These are phyloP conservation scores for Groenewaldozyma salmanticensis DNA, from an alignment of 805 yeast genomes.

Conservation along the genomic window DNA sequence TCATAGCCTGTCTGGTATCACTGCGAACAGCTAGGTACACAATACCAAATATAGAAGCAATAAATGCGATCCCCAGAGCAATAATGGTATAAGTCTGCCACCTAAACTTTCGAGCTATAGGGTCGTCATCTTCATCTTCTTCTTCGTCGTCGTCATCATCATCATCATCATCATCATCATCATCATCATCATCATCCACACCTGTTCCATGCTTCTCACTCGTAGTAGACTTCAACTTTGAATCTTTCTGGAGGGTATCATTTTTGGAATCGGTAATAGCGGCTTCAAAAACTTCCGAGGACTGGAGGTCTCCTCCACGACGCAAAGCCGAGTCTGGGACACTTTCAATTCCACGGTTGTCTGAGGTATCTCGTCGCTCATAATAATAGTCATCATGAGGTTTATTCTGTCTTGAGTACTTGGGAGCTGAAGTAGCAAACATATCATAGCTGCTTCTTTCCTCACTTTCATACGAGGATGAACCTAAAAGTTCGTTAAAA, in stretches of 20 bases:
- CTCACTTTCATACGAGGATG: neutral
- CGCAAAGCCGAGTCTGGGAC: neutral
- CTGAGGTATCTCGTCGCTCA: too few species aligned
- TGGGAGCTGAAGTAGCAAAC: too few species aligned
- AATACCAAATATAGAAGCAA: neutral
- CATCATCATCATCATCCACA: slow-evolving; percentile 1
- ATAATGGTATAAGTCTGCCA: slow-evolving; percentile 1
- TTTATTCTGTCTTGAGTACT: too few species aligned
- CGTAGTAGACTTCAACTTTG: too few species aligned
- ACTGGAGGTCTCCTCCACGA: neutral
- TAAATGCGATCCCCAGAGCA: neutral
- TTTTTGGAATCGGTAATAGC: too few species aligned
- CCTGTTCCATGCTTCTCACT: too few species aligned
- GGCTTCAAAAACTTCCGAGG: neutral
- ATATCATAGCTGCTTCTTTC: too few species aligned
- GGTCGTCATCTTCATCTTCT: slow-evolving; percentile 1
- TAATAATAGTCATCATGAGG: too few species aligned
- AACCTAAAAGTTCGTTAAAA: neutral
- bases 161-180: neutral
- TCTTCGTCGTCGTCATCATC: neutral
- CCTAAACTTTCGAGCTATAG: neutral
- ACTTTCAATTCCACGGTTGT: neutral
- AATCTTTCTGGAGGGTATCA: neutral
- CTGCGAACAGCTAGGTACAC: neutral
- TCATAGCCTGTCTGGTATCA: neutral